phyloP scores from a whole-genome alignment of 1,139 yeast genomes.

The Saccharomycopsis crataegensis region DNA sequence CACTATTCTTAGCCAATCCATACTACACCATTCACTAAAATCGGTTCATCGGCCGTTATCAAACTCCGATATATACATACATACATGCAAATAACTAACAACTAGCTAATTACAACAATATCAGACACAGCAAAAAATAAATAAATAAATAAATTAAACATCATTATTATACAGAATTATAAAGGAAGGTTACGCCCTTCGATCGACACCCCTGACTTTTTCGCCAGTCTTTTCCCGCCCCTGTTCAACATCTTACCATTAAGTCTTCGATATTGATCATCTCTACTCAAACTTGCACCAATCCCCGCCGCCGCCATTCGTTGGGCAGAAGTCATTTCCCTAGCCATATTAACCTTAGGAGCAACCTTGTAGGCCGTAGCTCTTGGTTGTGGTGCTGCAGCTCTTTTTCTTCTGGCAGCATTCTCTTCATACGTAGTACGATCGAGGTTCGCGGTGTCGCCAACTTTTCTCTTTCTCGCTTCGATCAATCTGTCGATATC shows the following conservation, averaged over 20 bases:
- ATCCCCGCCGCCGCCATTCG: conserved; percentile 34
- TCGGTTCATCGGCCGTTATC: too few species aligned
- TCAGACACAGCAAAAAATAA: too few species aligned
- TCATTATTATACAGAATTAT: neutral
- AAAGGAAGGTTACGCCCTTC: conserved; percentile 49
- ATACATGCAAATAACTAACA: neutral
- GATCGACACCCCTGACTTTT: conserved; percentile 67
- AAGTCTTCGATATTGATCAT: conserved; percentile 73
- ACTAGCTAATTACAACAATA: neutral
- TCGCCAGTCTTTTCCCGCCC: conserved; percentile 41
- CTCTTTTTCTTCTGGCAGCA: conserved; percentile 89
- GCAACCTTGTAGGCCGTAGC: conserved; percentile 88
- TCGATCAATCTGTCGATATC: conserved; percentile 40
- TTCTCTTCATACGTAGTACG: conserved; percentile 76
- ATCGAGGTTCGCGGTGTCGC: conserved; percentile 28
- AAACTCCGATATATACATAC: neutral
- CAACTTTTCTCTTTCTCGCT: conserved; percentile 22
- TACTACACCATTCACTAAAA: too few species aligned
- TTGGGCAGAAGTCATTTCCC: conserved; percentile 26
- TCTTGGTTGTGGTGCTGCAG: conserved; percentile 87
- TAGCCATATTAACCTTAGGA: conserved; percentile 57
- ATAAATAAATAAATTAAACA: neutral
- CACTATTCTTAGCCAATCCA: too few species aligned
- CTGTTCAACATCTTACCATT: conserved; percentile 46
- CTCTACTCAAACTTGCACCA: conserved; percentile 46